Evolutionary conservation across 768 basidiomycete species (phyloP), one percentile per base, ranked within the genome.

Genomic region (Sporobolomyces phaffii): DNA sequence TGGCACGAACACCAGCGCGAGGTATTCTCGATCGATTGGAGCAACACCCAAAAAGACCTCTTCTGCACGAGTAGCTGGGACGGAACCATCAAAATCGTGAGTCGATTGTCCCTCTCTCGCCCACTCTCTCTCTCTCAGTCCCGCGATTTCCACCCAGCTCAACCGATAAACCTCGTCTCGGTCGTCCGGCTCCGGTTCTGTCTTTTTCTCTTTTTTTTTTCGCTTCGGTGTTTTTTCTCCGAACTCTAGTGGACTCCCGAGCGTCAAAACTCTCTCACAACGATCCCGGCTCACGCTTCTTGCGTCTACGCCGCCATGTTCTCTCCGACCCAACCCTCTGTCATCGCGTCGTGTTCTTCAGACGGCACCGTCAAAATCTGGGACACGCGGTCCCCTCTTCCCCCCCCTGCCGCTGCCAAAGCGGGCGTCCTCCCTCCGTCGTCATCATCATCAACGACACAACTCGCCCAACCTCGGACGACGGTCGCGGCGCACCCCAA

Each of bases 171-270:
- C n/a, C n/a, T n/a, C n/a, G n/a, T n/a, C n/a, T n/a, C n/a, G n/a
- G n/a, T n/a, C n/a, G n/a, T n/a, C n/a, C n/a, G n/a, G n/a, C n/a
- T n/a, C n/a, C n/a, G n/a, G n/a, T n/a, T n/a, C n/a, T n/a, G n/a
- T n/a, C n/a, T n/a, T n/a, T n/a, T n/a, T n/a, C n/a, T n/a, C n/a
- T n/a, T n/a, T n/a, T n/a, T n/a, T n/a, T n/a, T n/a, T n/a, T n/a
- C n/a, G n/a, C n/a, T n/a, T n/a, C n/a, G n/a, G n/a, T n/a, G n/a
- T n/a, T n/a, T n/a, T n/a, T n/a, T n/a, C n/a, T n/a, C n/a, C n/a
- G n/a, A n/a, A n/a, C n/a, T n/a, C n/a, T n/a, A 97, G 93, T 97
- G 93, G 93, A 85, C 83, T 14, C 89, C 90, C 15, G 88, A 91
- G 41, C 84, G 84, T 36, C 85, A 86, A 18, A 84, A 85, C 41